phyloP scores from a whole-genome alignment of 306 rosid species.

The Psophocarpus tetragonolobus region DNA sequence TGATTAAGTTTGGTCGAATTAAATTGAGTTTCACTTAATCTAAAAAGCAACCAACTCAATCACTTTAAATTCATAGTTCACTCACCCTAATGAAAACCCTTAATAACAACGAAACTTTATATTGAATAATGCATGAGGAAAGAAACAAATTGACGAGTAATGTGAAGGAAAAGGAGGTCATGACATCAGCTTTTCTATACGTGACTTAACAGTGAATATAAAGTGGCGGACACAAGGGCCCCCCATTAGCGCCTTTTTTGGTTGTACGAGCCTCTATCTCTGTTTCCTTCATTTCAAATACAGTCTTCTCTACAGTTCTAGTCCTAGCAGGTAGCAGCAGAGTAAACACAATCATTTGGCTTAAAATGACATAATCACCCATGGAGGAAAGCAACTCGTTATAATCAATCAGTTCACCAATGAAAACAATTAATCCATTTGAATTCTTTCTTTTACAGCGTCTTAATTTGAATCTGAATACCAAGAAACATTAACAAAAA shows the following conservation, averaged over 20 bases:
- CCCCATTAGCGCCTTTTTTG: conserved; percentile 36
- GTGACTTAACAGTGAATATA: conserved; percentile 23
- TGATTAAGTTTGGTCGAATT: too few species aligned
- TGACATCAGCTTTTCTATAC: neutral
- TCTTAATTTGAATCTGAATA: too few species aligned
- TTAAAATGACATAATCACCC: conserved; percentile 13
- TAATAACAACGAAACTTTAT: too few species aligned
- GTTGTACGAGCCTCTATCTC: conserved; percentile 25
- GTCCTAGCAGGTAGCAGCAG: too few species aligned
- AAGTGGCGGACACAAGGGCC: conserved; percentile 69
- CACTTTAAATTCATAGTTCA: too few species aligned
- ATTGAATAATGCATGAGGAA: conserved; percentile 25
- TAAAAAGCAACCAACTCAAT: too few species aligned
- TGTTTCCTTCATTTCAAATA: conserved; percentile 21
- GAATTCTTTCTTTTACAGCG: neutral
- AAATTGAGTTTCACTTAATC: too few species aligned
- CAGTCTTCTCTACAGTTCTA: neutral
- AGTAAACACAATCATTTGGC: neutral
- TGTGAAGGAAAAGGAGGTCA: conserved; percentile 36
- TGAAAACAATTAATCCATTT: conserved; percentile 26
- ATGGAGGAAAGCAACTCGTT: neutral
- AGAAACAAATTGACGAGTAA: conserved; percentile 26
- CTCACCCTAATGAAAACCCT: too few species aligned
- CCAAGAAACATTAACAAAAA: too few species aligned
- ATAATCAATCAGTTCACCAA: neutral